phyloP scores from a whole-genome alignment of 352 stramenopile genomes.

The Phytophthora ramorum region DNA sequence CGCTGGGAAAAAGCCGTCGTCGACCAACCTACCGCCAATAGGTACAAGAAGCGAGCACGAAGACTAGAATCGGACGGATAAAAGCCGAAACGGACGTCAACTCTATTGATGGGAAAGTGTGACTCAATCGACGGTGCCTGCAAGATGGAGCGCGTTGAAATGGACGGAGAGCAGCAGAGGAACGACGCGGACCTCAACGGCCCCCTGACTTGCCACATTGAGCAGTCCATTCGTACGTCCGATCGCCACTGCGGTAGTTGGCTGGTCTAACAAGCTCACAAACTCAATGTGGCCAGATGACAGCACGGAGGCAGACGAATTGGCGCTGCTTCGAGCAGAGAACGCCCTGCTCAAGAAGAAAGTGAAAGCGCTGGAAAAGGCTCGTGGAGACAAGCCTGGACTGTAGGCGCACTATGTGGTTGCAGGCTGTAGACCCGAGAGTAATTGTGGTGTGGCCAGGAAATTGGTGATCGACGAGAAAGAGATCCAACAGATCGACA shows the following conservation, averaged over 20 bases:
- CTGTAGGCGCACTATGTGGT: slow-evolving; percentile 27
- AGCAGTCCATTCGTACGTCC: slow-evolving; percentile 37
- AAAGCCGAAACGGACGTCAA: slow-evolving; percentile 28
- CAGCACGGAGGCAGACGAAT: slow-evolving; percentile 43
- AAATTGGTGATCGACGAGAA: slow-evolving; percentile 60
- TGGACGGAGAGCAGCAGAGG: slow-evolving; percentile 30
- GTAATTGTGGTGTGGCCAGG: slow-evolving; percentile 17
- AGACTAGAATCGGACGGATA: slow-evolving; percentile 11
- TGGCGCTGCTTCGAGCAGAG: slow-evolving; percentile 61
- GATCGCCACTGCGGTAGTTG: not conserved
- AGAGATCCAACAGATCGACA: slow-evolving; percentile 76
- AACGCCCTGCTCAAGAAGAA: slow-evolving; percentile 78
- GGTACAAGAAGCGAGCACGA: slow-evolving; percentile 35
- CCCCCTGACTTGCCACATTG: slow-evolving; percentile 41
- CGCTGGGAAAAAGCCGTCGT: slow-evolving; percentile 28
- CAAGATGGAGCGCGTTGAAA: slow-evolving; percentile 26
- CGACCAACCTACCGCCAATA: slow-evolving; percentile 42
- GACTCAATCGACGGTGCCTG: not conserved
- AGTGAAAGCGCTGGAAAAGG: slow-evolving; percentile 68
- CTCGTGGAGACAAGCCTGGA: slow-evolving; percentile 51
- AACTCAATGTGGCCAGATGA: slow-evolving; percentile 10
- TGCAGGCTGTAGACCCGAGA: not conserved
- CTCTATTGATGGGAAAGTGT: slow-evolving; percentile 15
- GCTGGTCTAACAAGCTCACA: not conserved
- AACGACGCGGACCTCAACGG: slow-evolving; percentile 25